Evolutionary conservation across 2,329 filamentous ascomycete genomes (phyloP).

Genomic region (Pseudogymnoascus sp.): DNA sequence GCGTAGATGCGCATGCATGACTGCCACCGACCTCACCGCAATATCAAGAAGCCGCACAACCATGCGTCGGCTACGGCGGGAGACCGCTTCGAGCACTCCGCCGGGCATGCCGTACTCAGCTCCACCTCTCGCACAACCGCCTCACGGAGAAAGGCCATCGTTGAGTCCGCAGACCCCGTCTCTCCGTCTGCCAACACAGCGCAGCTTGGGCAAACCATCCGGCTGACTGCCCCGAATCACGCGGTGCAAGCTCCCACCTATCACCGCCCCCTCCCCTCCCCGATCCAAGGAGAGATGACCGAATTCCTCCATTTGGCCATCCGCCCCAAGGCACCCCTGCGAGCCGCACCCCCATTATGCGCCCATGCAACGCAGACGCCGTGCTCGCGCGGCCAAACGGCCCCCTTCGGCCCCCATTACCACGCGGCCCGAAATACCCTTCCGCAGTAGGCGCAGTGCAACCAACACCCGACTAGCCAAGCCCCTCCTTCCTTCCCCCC

Average conservation of each 20-base stretch:
- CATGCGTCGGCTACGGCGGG: neutral
- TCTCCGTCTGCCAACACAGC: neutral
- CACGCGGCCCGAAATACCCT: slow-evolving; percentile 3
- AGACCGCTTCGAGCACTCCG: neutral
- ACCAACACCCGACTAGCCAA: neutral
- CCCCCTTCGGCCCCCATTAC: neutral
- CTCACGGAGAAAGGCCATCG: neutral
- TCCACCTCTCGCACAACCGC: neutral
- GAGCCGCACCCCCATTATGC: slow-evolving; percentile 1
- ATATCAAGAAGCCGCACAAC: neutral
- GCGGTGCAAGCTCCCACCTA: neutral
- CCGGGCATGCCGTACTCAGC: neutral
- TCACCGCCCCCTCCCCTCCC: neutral
- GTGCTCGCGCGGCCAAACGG: neutral
- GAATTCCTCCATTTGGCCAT: neutral
- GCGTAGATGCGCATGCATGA: neutral
- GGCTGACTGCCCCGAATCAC: neutral
- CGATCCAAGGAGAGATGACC: neutral
- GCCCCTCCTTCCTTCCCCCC: neutral
- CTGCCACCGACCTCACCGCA: neutral
- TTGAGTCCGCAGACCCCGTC: neutral
- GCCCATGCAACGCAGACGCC: neutral
- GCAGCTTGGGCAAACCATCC: neutral
- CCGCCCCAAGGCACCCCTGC: neutral
- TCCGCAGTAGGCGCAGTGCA: slow-evolving; percentile 1